Evolutionary conservation across 257 asterid species (phyloP), one percentile per base, ranked within the genome.

Genomic region (Hygrophila difformis): DNA sequence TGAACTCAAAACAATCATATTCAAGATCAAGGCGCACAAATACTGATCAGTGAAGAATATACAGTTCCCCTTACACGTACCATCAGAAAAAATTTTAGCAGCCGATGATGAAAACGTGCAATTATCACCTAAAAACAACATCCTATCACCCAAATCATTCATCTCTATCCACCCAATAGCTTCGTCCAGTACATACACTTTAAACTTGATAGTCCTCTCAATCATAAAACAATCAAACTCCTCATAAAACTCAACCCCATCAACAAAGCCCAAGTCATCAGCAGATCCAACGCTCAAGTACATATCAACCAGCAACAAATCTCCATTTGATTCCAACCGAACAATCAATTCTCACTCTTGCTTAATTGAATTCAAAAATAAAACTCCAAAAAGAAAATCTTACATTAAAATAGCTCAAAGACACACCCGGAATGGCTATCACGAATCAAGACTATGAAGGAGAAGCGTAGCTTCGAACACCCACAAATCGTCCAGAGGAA

Each of bases 71-170:
- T 34, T 67, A 51, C 67, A 62, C 40, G 59, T 62, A 4, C 54
- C 59, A 46, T 55, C 59, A 3, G 63, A 24, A 44, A 59, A 74
- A 0, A 66, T 46, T 34, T 84, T 93, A 4, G 78, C 66, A 16
- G 71, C 74, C 0, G 65, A 49, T 5, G 79, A 87, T 0, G 87
- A 67, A 70, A 89, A 85, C 7, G 78, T 44, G 47, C 81, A 77
- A 48, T 82, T 75, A 39, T 85, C 98, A 18, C 98, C 94, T 67
- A 89, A 48, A 67, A 85, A 85, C 74, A 89, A 35, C 54, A 81
- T 59, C 62, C 48, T 62, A 64, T 85, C 77, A 64, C 86, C 91
- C 71, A 89, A 66, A 68, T 55, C 60, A 46, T 39, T 62, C 39
- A 85, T 56, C 63, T 82, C 82, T 15, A 63, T 66, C 98, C 96